Evolutionary conservation across 129 eudicot species (phyloP).

Genomic region (Apium graveolens): DNA sequence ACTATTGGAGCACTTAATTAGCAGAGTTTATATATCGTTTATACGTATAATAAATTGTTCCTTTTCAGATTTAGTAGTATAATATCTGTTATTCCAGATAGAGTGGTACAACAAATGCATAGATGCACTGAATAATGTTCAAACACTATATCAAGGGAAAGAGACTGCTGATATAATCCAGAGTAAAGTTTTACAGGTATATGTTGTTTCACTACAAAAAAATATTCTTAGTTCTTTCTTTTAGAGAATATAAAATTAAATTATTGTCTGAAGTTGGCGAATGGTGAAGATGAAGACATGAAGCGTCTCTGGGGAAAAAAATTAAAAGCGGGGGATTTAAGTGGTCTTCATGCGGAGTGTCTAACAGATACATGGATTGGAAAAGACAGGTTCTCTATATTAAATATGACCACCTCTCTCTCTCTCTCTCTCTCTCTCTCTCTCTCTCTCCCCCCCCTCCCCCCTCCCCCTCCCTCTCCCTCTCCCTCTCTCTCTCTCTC

Average conservation of each 20-base stretch:
- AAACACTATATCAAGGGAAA: conserved; percentile 66
- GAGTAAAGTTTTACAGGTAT: conserved; percentile 83
- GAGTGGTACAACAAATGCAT: conserved; percentile 77
- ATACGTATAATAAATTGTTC: neutral
- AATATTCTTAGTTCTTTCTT: neutral
- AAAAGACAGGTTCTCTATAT: conserved; percentile 46
- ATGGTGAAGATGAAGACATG: conserved; percentile 71
- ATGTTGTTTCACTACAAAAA: conserved; percentile 7
- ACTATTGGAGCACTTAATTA: neutral
- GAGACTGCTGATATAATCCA: conserved; percentile 64
- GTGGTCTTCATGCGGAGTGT: conserved; percentile 82
- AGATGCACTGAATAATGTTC: conserved; percentile 60
- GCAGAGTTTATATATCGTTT: neutral
- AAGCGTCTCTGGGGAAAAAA: conserved; percentile 55
- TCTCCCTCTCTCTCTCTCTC: neutral
- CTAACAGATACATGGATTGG: conserved; percentile 97
- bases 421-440: conserved; percentile 8
- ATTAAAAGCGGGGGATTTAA: conserved; percentile 71
- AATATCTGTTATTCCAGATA: conserved; percentile 32
- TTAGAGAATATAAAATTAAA: neutral
- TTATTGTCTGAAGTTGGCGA: conserved; percentile 40
- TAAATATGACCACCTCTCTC: neutral
- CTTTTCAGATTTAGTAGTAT: neutral
- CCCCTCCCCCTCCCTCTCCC: no score
- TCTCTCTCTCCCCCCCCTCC: neutral